A percentile compares a stretch with the other conserved stretches of the same genome.
Evolutionary conservation across 2,329 filamentous ascomycete species (phyloP).

Genomic region (Ceratocystis eucalypticola): DNA sequence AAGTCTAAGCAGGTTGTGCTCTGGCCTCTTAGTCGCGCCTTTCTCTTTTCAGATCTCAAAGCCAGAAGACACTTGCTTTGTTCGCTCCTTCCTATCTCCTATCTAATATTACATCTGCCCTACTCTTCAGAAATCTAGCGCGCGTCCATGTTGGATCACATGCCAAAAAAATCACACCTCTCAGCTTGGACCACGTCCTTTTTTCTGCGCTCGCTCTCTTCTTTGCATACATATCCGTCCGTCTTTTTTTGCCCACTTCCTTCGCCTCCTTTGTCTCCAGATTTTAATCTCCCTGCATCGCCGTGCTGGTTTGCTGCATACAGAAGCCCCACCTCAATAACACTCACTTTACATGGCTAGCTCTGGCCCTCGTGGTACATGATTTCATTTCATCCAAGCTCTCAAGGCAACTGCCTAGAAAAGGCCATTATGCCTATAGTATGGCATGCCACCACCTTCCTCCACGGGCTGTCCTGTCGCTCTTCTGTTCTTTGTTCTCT

Average conservation of each 20-base stretch:
- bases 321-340: neutral
- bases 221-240: neutral
- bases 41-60: neutral
- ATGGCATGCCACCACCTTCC: neutral
- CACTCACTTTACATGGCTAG: neutral
- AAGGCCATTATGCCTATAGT: neutral
- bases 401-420: neutral
- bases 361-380: neutral
- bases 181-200: neutral
- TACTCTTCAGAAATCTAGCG: neutral
- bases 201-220: neutral
- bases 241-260: neutral
- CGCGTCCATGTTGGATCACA: slow-evolving; percentile 8
- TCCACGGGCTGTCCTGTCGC: neutral
- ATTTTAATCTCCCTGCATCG: neutral
- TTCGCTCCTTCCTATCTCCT: neutral
- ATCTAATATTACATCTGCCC: neutral
- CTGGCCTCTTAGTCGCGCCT: neutral
- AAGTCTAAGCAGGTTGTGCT: neutral
- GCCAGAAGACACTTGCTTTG: neutral
- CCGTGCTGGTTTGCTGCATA: neutral
- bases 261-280: neutral
- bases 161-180: slow-evolving; percentile 2
- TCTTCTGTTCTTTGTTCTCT: neutral
- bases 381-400: neutral